Evolutionary conservation across 768 basidiomycete genomes (phyloP).

Genomic region (Trametes cubensis): DNA sequence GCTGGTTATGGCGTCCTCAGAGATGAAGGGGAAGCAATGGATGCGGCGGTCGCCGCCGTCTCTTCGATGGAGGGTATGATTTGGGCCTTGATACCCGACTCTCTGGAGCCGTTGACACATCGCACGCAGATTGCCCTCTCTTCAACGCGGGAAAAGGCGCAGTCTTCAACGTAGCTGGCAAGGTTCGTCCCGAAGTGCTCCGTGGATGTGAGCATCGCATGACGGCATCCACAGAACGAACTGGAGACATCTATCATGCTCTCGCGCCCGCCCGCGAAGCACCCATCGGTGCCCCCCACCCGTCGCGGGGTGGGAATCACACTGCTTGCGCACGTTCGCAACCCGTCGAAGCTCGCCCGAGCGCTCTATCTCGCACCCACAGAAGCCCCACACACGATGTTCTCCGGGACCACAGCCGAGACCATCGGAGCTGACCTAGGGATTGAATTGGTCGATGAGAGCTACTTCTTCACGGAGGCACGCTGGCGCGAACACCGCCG

Average conservation of each 20-base stretch:
- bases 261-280: conserved; percentile 70
- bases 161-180: conserved; percentile 80
- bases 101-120: neutral
- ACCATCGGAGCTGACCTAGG: conserved; percentile 56
- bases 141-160: conserved; percentile 84
- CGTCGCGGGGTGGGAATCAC: conserved; percentile 68
- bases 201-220: neutral
- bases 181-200: conserved; percentile 45
- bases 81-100: no score
- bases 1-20: conserved; percentile 66
- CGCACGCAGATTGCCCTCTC: conserved; percentile 63
- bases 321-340: conserved; percentile 65
- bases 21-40: conserved; percentile 78
- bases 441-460: conserved; percentile 63
- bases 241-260: conserved; percentile 82
- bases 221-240: conserved; percentile 60
- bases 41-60: conserved; percentile 78
- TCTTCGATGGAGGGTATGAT: conserved; percentile 66
- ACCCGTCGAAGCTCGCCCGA: conserved; percentile 73
- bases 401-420: conserved; percentile 71
- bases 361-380: conserved; percentile 70
- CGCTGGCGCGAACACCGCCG: conserved; percentile 79
- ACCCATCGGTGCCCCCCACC: conserved; percentile 57
- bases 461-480: conserved; percentile 75
- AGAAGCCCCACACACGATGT: conserved; percentile 65